Percentiles rank a stretch among this genome's conserved stretches.
Evolutionary conservation across 2,329 filamentous ascomycete genomes (phyloP).

Genomic region (Trichophyton verrucosum): DNA sequence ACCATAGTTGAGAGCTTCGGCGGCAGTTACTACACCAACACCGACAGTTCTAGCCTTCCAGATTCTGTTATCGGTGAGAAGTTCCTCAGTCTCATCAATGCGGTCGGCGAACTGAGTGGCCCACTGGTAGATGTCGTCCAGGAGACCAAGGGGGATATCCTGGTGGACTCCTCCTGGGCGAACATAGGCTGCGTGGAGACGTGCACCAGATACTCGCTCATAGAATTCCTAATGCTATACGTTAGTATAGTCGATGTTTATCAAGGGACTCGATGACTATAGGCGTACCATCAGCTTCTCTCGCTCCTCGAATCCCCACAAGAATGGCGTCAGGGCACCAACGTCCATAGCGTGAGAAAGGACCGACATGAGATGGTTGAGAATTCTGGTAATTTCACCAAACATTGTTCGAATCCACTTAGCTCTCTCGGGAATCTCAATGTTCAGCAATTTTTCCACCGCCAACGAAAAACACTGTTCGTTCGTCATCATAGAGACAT

Average conservation of each 20-base stretch:
- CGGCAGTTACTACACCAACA: slow-evolving; percentile 78
- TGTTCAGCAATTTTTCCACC: slow-evolving; percentile 93
- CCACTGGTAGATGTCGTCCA: slow-evolving; percentile 99
- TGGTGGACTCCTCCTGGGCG: slow-evolving; percentile 93
- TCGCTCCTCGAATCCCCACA: slow-evolving; percentile 99
- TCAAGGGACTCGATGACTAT: background rate
- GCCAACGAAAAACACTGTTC: slow-evolving; percentile 94
- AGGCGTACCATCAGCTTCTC: slow-evolving; percentile 92
- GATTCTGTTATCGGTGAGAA: slow-evolving; percentile 98
- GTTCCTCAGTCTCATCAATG: slow-evolving; percentile 96
- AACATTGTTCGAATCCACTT: slow-evolving; percentile 97
- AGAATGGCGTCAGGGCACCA: slow-evolving; percentile 89
- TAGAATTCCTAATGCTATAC: slow-evolving; percentile 72
- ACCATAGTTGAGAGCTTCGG: slow-evolving; percentile 91
- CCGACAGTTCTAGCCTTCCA: slow-evolving; percentile 91
- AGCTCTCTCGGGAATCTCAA: slow-evolving; percentile 87
- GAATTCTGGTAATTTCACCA: slow-evolving; percentile 79
- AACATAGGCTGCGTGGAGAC: slow-evolving; percentile 93
- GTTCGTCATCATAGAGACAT: slow-evolving; percentile 99
- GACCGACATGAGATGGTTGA: slow-evolving; percentile 98
- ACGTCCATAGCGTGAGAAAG: slow-evolving; percentile 98
- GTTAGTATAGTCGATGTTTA: background rate
- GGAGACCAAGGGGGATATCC: slow-evolving; percentile 81
- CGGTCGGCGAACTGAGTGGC: slow-evolving; percentile 97
- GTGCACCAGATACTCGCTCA: slow-evolving; percentile 94